Evolutionary conservation across 352 stramenopile genomes (phyloP).

Genomic region (Aphanomyces euteiches): DNA sequence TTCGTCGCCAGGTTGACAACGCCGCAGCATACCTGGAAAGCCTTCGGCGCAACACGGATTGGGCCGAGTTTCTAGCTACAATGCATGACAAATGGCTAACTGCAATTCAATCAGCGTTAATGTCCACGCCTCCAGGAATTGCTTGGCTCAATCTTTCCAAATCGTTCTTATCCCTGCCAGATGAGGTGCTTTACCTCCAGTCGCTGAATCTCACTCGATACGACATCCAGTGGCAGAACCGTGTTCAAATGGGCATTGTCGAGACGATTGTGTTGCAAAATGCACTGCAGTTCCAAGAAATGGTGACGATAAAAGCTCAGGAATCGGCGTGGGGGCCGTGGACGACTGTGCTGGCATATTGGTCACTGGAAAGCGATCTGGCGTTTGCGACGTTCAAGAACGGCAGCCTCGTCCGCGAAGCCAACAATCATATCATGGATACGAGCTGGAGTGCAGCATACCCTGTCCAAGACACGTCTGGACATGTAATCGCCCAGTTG

Average conservation of each 20-base stretch:
- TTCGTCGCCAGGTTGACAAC: neutral
- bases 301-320: neutral
- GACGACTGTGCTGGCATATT: neutral
- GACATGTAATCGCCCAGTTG: neutral
- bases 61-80: neutral
- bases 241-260: neutral
- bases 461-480: neutral
- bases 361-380: neutral
- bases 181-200: neutral
- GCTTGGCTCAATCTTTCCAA: too few relatives aligned
- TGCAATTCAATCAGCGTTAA: neutral
- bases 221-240: constrained; percentile 1
- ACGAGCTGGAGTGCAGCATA: neutral
- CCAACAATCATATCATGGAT: constrained; percentile 2
- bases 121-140: neutral
- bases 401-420: constrained; percentile 5
- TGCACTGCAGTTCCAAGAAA: neutral
- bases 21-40: constrained; percentile 18
- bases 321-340: neutral
- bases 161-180: too few relatives aligned
- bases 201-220: neutral
- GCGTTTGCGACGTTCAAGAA: neutral
- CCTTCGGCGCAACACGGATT: constrained; percentile 2
- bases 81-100: neutral
- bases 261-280: neutral